Evolutionary conservation across 2,329 filamentous ascomycete species (phyloP), one percentile per base, ranked within the genome.

Genomic region (Hypocrella siamensis): DNA sequence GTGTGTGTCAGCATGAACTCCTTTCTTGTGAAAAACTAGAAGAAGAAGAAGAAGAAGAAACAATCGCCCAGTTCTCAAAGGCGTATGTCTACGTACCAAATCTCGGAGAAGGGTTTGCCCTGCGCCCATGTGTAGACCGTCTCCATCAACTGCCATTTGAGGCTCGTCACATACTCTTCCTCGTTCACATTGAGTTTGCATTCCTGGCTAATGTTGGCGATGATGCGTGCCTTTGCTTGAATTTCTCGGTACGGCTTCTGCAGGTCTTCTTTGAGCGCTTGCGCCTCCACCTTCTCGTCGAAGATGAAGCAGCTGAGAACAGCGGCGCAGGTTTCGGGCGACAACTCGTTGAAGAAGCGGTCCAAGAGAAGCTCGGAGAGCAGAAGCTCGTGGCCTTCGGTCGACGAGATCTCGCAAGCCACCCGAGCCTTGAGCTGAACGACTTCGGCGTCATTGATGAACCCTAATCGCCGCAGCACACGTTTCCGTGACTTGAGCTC

Each of bases 71-170:
- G 21, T 7, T 7, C 21, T 7, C 7, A 12, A 7, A 22, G 21
- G 21, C 21, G 21, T 7, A 12, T 7, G 16, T 10, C 2, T 35
- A 71, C 83, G 49, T 72, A 93, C 88, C 90, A 96, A 39, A 98
- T 94, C 44, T 93, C 77, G 1, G 81, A 75, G 61, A 98, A 98
- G 1, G 81, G 75, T 43, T 79, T 80, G 31, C 88, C 90, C 42
- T 90, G 79, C 5, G 84, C 79, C 90, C 90, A 98, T 5, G 80
- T 70, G 47, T 77, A 81, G 4, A 98, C 86, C 22, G 93, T 90
- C 49, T 94, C 88, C 88, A 98, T 96, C 31, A 98, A 65, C 61
- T 96, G 79, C 65, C 76, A 86, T 61, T 94, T 93, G 60, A 98
- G 79, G 31, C 75, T 78, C 44, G 81, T 67, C 16, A 90, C 71